phyloP scores from a whole-genome alignment of 192 early-diverging fungal species.

The Mortierella claussenii region DNA sequence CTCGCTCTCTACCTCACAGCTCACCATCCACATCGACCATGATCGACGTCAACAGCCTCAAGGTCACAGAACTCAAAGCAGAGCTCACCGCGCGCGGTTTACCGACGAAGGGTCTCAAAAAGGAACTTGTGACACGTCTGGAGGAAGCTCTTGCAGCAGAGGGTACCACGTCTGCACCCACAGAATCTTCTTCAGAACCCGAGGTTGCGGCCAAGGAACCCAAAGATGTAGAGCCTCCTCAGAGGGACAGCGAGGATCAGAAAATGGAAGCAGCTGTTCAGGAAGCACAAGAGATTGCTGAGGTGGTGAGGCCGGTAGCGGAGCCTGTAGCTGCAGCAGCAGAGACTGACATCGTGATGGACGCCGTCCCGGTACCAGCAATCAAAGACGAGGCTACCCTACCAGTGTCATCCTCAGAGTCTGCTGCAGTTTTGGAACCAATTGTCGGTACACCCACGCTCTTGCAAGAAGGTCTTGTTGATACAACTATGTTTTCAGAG shows the following conservation, averaged over 20 bases:
- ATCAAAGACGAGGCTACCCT: neutral
- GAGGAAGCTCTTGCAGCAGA: conserved; percentile 60
- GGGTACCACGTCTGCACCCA: conserved; percentile 18
- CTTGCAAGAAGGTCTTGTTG: conserved; percentile 35
- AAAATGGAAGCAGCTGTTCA: neutral
- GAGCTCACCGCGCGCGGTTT: conserved; percentile 65
- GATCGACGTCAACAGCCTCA: conserved; percentile 58
- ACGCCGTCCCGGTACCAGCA: conserved; percentile 13
- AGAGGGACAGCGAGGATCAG: neutral
- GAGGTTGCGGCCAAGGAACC: conserved; percentile 29
- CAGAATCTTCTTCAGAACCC: conserved; percentile 13
- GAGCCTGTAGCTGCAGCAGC: conserved; percentile 13
- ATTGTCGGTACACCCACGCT: conserved; percentile 9
- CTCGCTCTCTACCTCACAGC: neutral
- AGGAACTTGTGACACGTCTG: conserved; percentile 70
- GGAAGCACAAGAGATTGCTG: conserved; percentile 22
- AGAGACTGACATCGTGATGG: conserved; percentile 19
- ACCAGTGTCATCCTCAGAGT: neutral
- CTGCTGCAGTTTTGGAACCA: conserved; percentile 6
- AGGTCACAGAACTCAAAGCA: conserved; percentile 69
- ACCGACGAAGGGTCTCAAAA: conserved; percentile 71
- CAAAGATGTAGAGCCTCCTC: neutral
- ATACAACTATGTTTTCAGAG: conserved; percentile 10
- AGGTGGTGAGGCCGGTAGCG: conserved; percentile 13
- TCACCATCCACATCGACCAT: conserved; percentile 5